Evolutionary conservation across 225 moss, liverwort and hornwort species (phyloP).

Genomic region (Polytrichum formosum): DNA sequence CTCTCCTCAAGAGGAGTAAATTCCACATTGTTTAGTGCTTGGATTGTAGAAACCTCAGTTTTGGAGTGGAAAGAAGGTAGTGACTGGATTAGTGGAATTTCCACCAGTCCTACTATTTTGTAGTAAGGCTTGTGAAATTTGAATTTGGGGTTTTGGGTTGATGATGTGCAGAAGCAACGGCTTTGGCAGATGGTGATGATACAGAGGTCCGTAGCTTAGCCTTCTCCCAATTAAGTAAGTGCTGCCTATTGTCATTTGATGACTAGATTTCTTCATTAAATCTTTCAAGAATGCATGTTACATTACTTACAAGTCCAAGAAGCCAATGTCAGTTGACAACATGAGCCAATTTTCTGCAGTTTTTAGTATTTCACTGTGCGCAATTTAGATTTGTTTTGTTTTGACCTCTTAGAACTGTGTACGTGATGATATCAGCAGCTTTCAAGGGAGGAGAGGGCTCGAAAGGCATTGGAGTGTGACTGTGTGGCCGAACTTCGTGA

Average conservation of each 20-base stretch:
- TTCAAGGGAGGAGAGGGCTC: conserved; percentile 61
- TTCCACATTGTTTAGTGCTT: too few relatives aligned
- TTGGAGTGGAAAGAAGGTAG: too few relatives aligned
- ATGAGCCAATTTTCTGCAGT: too few relatives aligned
- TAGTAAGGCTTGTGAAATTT: too few relatives aligned
- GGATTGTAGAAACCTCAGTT: too few relatives aligned
- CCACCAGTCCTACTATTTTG: too few relatives aligned
- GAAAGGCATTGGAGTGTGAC: conserved; percentile 68
- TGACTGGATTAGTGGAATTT: too few relatives aligned
- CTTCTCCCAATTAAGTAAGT: conserved; percentile 55
- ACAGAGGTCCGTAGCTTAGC: conserved; percentile 71
- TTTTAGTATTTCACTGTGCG: too few relatives aligned
- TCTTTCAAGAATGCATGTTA: background rate
- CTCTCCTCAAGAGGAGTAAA: too few relatives aligned
- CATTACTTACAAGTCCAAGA: background rate
- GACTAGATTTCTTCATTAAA: too few relatives aligned
- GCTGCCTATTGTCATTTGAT: conserved; percentile 25
- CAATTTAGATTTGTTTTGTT: background rate
- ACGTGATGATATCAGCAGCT: conserved; percentile 30
- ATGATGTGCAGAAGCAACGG: conserved; percentile 38
- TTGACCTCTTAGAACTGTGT: conserved; percentile 2
- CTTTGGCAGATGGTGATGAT: conserved; percentile 32
- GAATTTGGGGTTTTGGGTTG: too few relatives aligned
- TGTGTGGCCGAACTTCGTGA: conserved; percentile 75
- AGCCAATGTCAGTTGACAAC: too few relatives aligned